Base-by-base conservation (phyloP, 768 basidiomycete genomes). In the Sistotremastrum suecicum region DNA sequence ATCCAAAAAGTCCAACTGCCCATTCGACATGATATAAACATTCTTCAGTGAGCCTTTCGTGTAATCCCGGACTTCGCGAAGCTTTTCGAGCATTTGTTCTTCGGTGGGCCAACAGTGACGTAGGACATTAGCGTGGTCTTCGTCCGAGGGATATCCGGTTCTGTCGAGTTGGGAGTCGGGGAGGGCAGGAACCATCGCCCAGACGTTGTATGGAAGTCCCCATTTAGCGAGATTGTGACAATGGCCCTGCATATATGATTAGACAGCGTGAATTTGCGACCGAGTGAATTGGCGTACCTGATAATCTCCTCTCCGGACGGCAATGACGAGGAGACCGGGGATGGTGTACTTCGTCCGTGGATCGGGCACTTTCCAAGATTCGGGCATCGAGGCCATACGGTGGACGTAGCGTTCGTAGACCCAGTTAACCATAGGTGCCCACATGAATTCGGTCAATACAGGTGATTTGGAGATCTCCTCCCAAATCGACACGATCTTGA, bases 231-330 rank as follows among this genome's bases (percentile, higher is more conserved):
- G 63, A n/a, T 56, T 48, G 6, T 58, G 39, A 51, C 74, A 76
- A 0, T 64, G 61, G 10, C 62, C 55, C 43, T 67, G 58, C 51
- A 60, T 76, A 54, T 75, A 6, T 74, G 66, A 7, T 73, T 50
- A 51, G 75, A 74, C 38, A 74, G 59, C 0, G 72, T 72, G 11
- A 76, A 53, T 58, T 71, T 68, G 34, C 60, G 65, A 7, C 39
- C 37, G 46, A n/a, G 44, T n/a, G 11, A 20, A 20, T 20, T 20
- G 20, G 20, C 20, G 20, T 20, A 20, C 20, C 20, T 20, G 20
- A 20, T 20, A 20, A 20, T 20, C 20, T 20, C 20, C 20, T 20
- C 20, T 20, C 20, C 20, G 20, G 20, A 20, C 20, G 20, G 20
- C 20, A 20, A 20, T 20, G 20, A 20, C 20, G 20, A 20, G 20